These are phyloP conservation scores for Coemansia pectinata DNA, from an alignment of 192 early-diverging fungal genomes.

Conservation along the genomic window DNA sequence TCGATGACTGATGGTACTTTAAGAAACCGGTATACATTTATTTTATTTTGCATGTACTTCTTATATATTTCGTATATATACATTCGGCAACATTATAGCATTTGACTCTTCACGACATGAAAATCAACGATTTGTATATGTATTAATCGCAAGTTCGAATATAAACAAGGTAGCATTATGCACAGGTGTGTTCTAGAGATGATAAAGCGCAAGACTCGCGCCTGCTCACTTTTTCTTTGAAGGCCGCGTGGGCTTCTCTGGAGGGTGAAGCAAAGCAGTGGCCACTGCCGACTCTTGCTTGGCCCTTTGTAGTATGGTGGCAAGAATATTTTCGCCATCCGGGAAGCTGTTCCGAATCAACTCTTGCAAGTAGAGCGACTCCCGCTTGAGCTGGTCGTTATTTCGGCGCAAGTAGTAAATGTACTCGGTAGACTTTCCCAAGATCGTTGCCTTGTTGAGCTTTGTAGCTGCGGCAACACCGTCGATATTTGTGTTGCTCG, in stretches of 20 bases:
- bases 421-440: slow-evolving; percentile 91
- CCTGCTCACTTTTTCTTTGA: slow-evolving; percentile 23
- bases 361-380: slow-evolving; percentile 41
- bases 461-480: slow-evolving; percentile 84
- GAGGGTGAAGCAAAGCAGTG: slow-evolving; percentile 26
- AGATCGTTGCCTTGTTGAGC: slow-evolving; percentile 92
- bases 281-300: slow-evolving; percentile 29
- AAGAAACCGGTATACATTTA: background rate
- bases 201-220: background rate
- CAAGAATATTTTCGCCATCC: slow-evolving; percentile 29
- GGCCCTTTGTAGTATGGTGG: slow-evolving; percentile 21
- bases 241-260: slow-evolving; percentile 18
- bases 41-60: background rate
- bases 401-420: slow-evolving; percentile 60
- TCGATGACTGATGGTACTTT: background rate
- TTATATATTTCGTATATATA: background rate
- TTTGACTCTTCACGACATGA: background rate
- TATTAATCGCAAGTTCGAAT: background rate
- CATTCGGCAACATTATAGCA: background rate
- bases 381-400: slow-evolving; percentile 45
- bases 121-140: background rate
- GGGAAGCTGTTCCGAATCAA: slow-evolving; percentile 30
- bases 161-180: background rate
- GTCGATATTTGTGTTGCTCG: slow-evolving; percentile 59
- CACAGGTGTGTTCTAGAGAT: background rate